Conservation (phyloP, 2,329 filamentous ascomycete species). For the Colletotrichum abscissum region DNA sequence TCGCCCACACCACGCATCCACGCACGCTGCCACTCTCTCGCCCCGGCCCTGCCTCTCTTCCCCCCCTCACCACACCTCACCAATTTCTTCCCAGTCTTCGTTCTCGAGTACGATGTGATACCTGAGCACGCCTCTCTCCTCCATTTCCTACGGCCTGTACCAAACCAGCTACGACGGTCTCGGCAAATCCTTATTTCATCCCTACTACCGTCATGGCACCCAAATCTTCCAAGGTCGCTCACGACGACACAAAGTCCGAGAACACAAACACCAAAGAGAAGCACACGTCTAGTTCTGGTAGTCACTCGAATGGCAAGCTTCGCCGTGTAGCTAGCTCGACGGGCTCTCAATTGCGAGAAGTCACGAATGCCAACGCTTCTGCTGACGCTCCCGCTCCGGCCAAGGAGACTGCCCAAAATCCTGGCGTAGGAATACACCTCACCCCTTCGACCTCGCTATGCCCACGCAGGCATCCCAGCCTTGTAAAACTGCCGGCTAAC, state of each 20-base stretch:
- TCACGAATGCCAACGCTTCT: slow-evolving; percentile 43
- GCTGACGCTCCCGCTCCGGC: slow-evolving; percentile 37
- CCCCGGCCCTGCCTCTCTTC: background rate
- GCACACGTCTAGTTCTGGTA: slow-evolving; percentile 46
- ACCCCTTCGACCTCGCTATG: background rate
- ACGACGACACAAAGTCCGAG: slow-evolving; percentile 59
- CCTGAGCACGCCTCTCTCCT: slow-evolving; percentile 48
- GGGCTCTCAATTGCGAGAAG: slow-evolving; percentile 44
- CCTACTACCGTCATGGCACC: slow-evolving; percentile 52
- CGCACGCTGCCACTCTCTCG: background rate
- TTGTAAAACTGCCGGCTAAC: slow-evolving; percentile 13
- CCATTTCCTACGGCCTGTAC: slow-evolving; percentile 57
- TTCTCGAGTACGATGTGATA: slow-evolving; percentile 30
- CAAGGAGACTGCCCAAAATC: slow-evolving; percentile 31
- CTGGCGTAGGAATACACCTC: slow-evolving; percentile 29
- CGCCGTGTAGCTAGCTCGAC: slow-evolving; percentile 65
- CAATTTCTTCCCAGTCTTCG: slow-evolving; percentile 3
- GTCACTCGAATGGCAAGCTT: slow-evolving; percentile 63
- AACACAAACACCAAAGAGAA: slow-evolving; percentile 56
- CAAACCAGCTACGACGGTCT: slow-evolving; percentile 43
- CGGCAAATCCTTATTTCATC: background rate
- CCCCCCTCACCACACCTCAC: background rate
- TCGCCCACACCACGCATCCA: background rate
- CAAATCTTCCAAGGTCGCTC: slow-evolving; percentile 56
- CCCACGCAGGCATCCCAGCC: slow-evolving; percentile 1